Percentiles rank a stretch among this genome's conserved stretches.
Conservation (phyloP, 345 rosid species). For the Geranium brycei region DNA sequence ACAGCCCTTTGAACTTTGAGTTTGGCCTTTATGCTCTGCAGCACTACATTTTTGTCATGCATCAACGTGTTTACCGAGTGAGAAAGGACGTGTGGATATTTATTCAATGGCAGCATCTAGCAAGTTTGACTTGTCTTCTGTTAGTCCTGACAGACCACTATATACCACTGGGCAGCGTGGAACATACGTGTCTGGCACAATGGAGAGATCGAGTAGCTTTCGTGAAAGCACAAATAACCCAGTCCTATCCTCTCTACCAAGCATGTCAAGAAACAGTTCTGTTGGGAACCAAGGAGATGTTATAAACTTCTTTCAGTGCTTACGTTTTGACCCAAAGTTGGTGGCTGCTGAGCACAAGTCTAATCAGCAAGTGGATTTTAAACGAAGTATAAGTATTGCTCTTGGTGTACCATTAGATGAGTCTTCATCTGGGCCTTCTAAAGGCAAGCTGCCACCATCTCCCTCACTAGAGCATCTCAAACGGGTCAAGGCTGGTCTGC, state of each 20-base stretch:
- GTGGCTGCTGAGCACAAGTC: conserved; percentile 68
- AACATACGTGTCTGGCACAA: conserved; percentile 54
- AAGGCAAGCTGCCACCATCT: conserved; percentile 44
- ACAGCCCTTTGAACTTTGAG: conserved; percentile 15
- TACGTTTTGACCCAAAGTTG: conserved; percentile 63
- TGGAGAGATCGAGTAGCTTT: conserved; percentile 84
- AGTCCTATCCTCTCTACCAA: conserved; percentile 42
- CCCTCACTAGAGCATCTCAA: conserved; percentile 69
- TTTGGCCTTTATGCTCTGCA: conserved; percentile 42
- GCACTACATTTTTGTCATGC: conserved; percentile 51
- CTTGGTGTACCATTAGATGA: conserved; percentile 69
- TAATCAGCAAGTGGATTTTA: conserved; percentile 63
- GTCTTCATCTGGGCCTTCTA: conserved; percentile 40
- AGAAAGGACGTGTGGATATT: conserved; percentile 35
- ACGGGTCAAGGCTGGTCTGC: conserved; percentile 50
- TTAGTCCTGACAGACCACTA: conserved; percentile 66
- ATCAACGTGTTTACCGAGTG: conserved; percentile 39
- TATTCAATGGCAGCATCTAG: conserved; percentile 73
- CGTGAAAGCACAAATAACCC: conserved; percentile 68
- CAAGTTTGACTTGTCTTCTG: conserved; percentile 74
- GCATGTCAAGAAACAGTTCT: conserved; percentile 54
- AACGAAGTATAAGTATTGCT: conserved; percentile 50
- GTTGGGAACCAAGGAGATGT: conserved; percentile 35
- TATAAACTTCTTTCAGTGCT: conserved; percentile 54
- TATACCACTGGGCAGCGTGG: conserved; percentile 64